Conservation (phyloP, 805 yeast species). For the Ogataea dorogensis region DNA sequence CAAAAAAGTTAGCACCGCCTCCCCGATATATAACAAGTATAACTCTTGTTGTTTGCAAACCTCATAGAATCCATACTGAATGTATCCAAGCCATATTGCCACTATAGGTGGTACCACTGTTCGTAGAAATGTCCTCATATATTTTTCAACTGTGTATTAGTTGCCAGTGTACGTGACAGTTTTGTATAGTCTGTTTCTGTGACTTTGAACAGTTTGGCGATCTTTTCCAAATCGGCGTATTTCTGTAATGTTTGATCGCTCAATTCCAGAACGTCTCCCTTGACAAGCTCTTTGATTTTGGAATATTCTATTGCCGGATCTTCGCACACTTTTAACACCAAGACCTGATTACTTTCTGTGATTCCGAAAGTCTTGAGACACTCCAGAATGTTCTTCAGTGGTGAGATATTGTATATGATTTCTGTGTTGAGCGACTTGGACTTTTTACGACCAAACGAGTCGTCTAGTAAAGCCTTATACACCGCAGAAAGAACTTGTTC, state of each 20-base stretch:
- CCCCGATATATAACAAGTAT: too few species aligned
- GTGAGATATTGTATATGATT: conserved; percentile 64
- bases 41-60: conserved; percentile 28
- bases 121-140: conserved; percentile 13
- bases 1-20: conserved; percentile 28
- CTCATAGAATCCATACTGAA: conserved; percentile 31
- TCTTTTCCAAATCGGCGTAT: conserved; percentile 32
- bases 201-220: conserved; percentile 30
- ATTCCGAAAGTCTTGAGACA: conserved; percentile 72
- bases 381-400: conserved; percentile 69
- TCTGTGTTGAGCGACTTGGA: conserved; percentile 73
- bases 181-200: conserved; percentile 18
- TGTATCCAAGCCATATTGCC: conserved; percentile 25
- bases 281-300: conserved; percentile 24
- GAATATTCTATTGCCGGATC: conserved; percentile 11
- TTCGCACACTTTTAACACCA: conserved; percentile 48
- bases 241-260: conserved; percentile 32
- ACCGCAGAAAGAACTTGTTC: conserved; percentile 64
- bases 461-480: conserved; percentile 59
- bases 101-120: conserved; percentile 16
- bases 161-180: conserved; percentile 27
- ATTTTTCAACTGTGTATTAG: conserved; percentile 32
- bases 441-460: conserved; percentile 45
- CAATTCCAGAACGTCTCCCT: conserved; percentile 37
- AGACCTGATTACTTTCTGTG: conserved; percentile 43